Base-by-base conservation (phyloP, 176 grass and related monocot species). In the Cenchrus americanus region DNA sequence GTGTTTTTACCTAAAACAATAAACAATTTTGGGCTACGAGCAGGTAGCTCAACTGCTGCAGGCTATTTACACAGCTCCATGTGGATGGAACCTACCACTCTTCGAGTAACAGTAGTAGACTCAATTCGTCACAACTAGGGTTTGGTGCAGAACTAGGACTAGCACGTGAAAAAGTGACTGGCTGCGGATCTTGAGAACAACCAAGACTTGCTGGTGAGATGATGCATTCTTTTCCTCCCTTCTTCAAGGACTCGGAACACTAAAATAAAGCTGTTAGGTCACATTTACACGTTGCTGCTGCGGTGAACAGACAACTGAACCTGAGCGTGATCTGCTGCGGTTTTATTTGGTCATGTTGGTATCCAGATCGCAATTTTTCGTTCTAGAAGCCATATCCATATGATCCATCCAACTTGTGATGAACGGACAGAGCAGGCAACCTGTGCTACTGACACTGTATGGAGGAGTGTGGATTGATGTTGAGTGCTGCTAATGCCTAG, bases 311-410 rank as follows among this genome's bases (percentile, higher is more conserved):
- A 50, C 54, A 48, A 62, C 26, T 40, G 40, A 30, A n/a, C 17
- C 18, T 55, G 53, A 62, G 4, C 18, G 53, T 55, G 18, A 37
- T 24, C 41, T 3, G 59, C 19, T 10, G 53, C 53, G 4, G 41
- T 48, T 48, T 30, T 34, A 57, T 80, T 43, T 14, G 34, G 49
- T 37, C 37, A 41, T 48, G 37, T 19, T 55, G 67, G 26, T 32
- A 13, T 61, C 59, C 62, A 51, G 71, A 76, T 76, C 52, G 63
- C 71, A 30, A 44, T 82, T 41, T 68, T 30, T 69, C 50, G 44
- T 42, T 87, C 78, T 66, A 60, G 61, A 87, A 69, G 21, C 30
- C 4, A 11, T 0, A 18, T 10, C 14, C 6, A 21, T 55, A 21
- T 55, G 53, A 55, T 8, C 40, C 24, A 8, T 22, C 46, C 44